These are phyloP conservation scores for Rhizophora mangle DNA, from an alignment of 345 rosid genomes.

Conservation along the genomic window DNA sequence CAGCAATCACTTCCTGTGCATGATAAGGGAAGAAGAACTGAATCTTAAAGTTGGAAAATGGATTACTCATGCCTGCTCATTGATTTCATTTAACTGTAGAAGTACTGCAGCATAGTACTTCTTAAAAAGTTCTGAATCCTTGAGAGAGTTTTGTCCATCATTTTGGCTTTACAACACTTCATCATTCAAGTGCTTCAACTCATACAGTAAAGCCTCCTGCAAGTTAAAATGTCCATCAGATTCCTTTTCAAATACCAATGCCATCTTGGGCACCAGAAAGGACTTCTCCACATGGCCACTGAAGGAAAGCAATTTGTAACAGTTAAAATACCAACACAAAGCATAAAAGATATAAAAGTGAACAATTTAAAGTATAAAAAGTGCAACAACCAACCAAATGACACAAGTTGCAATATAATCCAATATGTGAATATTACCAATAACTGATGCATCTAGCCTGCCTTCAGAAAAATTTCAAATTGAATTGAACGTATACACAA, in stretches of 20 bases:
- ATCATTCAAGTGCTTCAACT: conserved; percentile 64
- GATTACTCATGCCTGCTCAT: conserved; percentile 59
- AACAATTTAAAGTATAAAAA: not conserved
- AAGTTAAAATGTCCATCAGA: conserved; percentile 30
- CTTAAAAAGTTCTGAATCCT: conserved; percentile 66
- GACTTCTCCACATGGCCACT: too few species aligned
- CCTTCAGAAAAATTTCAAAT: too few species aligned
- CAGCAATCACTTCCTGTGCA: conserved; percentile 6
- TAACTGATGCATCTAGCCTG: too few species aligned
- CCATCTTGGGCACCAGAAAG: not conserved
- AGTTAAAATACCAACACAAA: not conserved
- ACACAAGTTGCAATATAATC: too few species aligned
- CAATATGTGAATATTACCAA: too few species aligned
- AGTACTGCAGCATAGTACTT: conserved; percentile 79
- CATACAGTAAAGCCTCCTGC: conserved; percentile 68
- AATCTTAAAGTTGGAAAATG: conserved; percentile 15
- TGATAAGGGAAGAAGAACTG: conserved; percentile 14
- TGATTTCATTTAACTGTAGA: conserved; percentile 60
- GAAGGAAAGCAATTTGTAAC: too few species aligned
- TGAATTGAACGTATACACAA: too few species aligned
- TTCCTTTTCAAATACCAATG: conserved; percentile 2
- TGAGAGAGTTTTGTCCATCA: conserved; percentile 44
- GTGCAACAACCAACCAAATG: not conserved
- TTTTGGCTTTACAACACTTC: conserved; percentile 61
- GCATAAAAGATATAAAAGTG: not conserved